These are phyloP conservation scores for Cutaneotrichosporon cutaneum DNA, from an alignment of 1,284 basidiomycete species.

Conservation along the genomic window DNA sequence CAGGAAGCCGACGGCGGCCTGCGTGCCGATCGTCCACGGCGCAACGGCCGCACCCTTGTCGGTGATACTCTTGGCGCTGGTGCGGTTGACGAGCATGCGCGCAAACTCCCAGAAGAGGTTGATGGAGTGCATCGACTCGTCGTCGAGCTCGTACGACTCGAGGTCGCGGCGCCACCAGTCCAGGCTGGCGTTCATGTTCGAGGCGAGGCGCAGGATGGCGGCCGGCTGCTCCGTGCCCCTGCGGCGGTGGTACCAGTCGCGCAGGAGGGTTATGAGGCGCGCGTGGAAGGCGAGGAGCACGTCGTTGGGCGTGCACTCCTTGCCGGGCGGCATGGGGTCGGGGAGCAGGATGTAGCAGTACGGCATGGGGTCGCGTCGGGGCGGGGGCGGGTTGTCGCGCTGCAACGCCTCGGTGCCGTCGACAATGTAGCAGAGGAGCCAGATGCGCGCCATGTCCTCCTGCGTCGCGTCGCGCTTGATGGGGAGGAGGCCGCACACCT, in stretches of 20 bases:
- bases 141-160: conserved; percentile 18
- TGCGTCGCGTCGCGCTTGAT: conserved; percentile 35
- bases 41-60: conserved; percentile 17
- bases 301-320: conserved; percentile 29
- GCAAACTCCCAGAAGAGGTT: conserved; percentile 40
- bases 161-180: conserved; percentile 37
- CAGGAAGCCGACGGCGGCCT: conserved; percentile 36
- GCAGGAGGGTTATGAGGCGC: conserved; percentile 36
- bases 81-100: conserved; percentile 36
- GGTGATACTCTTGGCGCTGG: conserved; percentile 28
- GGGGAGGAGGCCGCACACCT: conserved; percentile 36
- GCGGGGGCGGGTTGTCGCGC: conserved; percentile 22
- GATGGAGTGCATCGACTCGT: conserved; percentile 24
- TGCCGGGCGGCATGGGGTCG: conserved; percentile 20
- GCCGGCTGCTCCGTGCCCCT: not conserved
- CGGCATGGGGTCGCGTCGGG: conserved; percentile 28
- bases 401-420: conserved; percentile 37
- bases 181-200: conserved; percentile 29
- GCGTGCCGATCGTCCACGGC: conserved; percentile 21
- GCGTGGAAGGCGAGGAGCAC: conserved; percentile 43
- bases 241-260: conserved; percentile 32
- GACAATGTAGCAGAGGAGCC: conserved; percentile 48
- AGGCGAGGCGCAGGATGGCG: conserved; percentile 22
- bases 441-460: conserved; percentile 43
- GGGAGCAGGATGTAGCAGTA: conserved; percentile 32